Evolutionary conservation across 495 filamentous ascomycete species (phyloP), one percentile per base, ranked within the genome.

Genomic region (Penicillium coffeae): DNA sequence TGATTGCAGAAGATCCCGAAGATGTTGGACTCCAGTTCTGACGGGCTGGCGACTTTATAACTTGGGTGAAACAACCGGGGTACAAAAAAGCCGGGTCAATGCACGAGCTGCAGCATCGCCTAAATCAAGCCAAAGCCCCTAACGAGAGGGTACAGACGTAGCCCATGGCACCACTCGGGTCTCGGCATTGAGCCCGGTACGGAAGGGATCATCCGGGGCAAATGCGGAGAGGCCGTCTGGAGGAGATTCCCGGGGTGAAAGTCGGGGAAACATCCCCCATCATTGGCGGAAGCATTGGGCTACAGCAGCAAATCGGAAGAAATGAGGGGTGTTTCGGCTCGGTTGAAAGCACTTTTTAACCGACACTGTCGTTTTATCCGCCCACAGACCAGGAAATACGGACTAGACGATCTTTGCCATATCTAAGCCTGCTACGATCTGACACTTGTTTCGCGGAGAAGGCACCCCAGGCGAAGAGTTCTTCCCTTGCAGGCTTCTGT

Each of bases 211-310:
- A 42, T 16, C 60, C 14, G 32, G 20, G 16, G 42, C 21, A 25
- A 53, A 48, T 61, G 60, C 50, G 55, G 55, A 62, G 58, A 47
- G 21, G 27, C 21, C 38, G 48, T 12, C 22, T 50, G 50, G 57
- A 56, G 47, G 34, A 42, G 40, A 36, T 54, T 51, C 45, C 58
- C 33, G 50, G 60, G 51, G 46, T 27, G 9, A 46, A 55, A 30
- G 19, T 46, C 15, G 53, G 54, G 43, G 56, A 45, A 43, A 36
- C 30, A 15, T 10, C 40, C 27, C 35, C 45, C 57, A 49, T 60
- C 57, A 60, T 58, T 58, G 57, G 51, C 18, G 45, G 46, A 45
- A 38, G 10, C 8, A 6, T 27, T 37, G 20, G 50, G 15, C 8
- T 13, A 6, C 25, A 27, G 3, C n/a, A 42, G 35, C 56, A 50